phyloP scores from a whole-genome alignment of 1,284 basidiomycete species.

The Microbotryomycetes sp. region DNA sequence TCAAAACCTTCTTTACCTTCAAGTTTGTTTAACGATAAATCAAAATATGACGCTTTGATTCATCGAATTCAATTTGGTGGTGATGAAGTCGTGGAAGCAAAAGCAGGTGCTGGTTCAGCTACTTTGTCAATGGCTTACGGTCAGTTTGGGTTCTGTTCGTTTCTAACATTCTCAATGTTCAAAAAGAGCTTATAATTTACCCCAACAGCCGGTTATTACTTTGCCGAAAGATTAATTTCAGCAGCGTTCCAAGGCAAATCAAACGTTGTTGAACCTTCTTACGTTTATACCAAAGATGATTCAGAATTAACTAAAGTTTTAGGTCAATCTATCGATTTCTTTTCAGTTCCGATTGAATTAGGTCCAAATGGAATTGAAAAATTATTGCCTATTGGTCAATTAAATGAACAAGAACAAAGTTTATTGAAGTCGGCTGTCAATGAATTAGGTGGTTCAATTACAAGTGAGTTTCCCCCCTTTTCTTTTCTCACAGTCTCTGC shows the following conservation, averaged over 20 bases:
- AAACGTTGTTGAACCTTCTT: slow-evolving; percentile 70
- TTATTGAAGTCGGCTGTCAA: slow-evolving; percentile 49
- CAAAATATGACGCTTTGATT: slow-evolving; percentile 55
- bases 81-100: slow-evolving; percentile 88
- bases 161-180: no score
- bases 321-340: slow-evolving; percentile 61
- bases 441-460: slow-evolving; percentile 51
- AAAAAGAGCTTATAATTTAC: no score
- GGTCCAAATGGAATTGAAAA: slow-evolving; percentile 55
- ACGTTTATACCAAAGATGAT: slow-evolving; percentile 62
- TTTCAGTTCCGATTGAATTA: slow-evolving; percentile 84
- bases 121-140: slow-evolving; percentile 85
- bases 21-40: slow-evolving; percentile 50
- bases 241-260: slow-evolving; percentile 80
- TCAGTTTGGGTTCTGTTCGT: slow-evolving; percentile 34
- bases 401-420: slow-evolving; percentile 48
- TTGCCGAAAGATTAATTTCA: slow-evolving; percentile 53
- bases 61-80: slow-evolving; percentile 94
- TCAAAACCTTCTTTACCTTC: slow-evolving; percentile 64
- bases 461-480: slow-evolving; percentile 34
- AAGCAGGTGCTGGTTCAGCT: slow-evolving; percentile 74
- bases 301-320: slow-evolving; percentile 46
- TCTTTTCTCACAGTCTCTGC: background rate
- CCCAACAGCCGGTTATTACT: slow-evolving; percentile 66
- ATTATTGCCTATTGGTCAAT: slow-evolving; percentile 50